These are phyloP conservation scores for Secale cereale DNA, from an alignment of 176 grass and related monocot species.

Conservation along the genomic window DNA sequence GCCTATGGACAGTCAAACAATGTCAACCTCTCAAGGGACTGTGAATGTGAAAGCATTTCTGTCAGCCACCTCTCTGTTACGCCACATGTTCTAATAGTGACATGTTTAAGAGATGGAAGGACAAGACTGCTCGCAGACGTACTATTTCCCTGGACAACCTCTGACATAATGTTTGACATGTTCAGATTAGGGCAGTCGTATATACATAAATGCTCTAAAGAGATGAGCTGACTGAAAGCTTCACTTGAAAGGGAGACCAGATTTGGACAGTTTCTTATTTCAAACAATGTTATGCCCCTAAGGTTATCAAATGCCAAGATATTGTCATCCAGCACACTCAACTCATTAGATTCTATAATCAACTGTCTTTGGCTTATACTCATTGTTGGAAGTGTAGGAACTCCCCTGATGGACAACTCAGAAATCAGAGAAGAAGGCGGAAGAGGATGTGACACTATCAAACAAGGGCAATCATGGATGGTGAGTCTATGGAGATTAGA, in stretches of 20 bases:
- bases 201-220: neutral
- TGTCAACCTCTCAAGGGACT: neutral
- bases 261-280: neutral
- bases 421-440: neutral
- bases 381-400: neutral
- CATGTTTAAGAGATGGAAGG: neutral
- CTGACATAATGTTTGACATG: neutral
- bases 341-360: neutral
- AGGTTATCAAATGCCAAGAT: conserved; percentile 12
- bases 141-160: neutral
- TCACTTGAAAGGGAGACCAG: neutral
- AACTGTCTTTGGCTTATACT: fast-evolving
- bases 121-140: neutral
- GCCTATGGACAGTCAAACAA: neutral
- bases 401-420: conserved; percentile 6
- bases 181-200: neutral
- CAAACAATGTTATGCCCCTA: neutral
- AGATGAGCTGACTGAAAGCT: neutral
- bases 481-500: neutral
- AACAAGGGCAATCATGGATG: conserved; percentile 13
- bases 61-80: neutral
- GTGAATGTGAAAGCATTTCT: neutral
- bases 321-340: neutral
- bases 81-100: neutral
- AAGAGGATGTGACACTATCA: conserved; percentile 6